Percentiles rank a stretch among this genome's conserved stretches.
Conservation (phyloP, 306 rosid genomes). For the Mimosa bimucronata region DNA sequence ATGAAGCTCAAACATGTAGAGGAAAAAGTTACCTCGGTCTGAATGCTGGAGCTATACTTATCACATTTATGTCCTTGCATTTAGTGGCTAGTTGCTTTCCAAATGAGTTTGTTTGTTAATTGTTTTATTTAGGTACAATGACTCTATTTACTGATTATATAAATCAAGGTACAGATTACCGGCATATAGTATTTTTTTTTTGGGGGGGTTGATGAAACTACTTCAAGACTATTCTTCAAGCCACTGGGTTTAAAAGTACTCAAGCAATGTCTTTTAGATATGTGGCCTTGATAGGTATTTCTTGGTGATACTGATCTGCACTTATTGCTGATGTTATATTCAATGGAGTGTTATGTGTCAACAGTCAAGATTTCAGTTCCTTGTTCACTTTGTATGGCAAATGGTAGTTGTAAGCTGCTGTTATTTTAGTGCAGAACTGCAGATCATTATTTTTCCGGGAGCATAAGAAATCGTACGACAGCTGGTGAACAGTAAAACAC, state of each 20-base stretch:
- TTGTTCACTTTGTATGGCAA: background rate
- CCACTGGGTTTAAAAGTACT: background rate
- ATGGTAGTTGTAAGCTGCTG: slow-evolving; percentile 8
- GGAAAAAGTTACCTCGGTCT: background rate
- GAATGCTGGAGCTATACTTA: background rate
- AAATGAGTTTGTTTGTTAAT: background rate
- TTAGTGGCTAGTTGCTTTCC: background rate
- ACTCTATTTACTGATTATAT: background rate
- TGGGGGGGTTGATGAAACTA: background rate
- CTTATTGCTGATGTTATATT: background rate
- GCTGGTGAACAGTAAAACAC: background rate
- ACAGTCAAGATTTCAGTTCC: background rate
- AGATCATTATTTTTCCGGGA: background rate
- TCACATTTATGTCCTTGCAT: background rate
- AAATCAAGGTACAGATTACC: background rate
- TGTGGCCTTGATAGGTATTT: background rate
- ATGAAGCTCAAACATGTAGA: background rate
- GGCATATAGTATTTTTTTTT: background rate
- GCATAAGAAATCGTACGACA: slow-evolving; percentile 1
- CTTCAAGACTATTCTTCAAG: background rate
- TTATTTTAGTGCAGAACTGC: background rate
- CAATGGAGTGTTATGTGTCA: background rate
- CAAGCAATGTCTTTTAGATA: slow-evolving; percentile 2
- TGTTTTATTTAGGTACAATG: background rate
- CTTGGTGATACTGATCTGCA: background rate